Evolutionary conservation across 345 rosid species (phyloP), one percentile per base, ranked within the genome.

Genomic region (Populus euphratica): DNA sequence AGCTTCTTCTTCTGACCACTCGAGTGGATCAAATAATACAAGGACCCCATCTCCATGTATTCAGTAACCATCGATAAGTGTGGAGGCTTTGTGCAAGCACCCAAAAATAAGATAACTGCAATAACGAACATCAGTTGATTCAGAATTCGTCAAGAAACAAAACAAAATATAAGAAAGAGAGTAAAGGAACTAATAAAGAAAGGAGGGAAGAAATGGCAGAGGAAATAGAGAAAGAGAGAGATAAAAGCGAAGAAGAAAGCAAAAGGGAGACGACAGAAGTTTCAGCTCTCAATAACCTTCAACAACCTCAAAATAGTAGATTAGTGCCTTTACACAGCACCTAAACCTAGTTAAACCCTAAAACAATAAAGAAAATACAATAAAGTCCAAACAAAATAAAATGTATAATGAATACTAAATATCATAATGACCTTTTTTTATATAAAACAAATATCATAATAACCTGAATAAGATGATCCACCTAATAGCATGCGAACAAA

Each of bases 1-100:
- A 92, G 89, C 86, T 84, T 90, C 84, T 89, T 96, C 81, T 94
- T 96, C 82, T 92, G 98, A 78, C 97, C 94, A 80, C 97, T 94
- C 76, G 81, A 77, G 83, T 92, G 98, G 79, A 96, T 93, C 86
- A 94, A 84, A 87, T 87, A 81, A 80, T 91, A 92, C 83, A 94
- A 82, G 36, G 99, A 94, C 68, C 98, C 98, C 95, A 89, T 87
- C 85, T 96, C 99, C 98, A 96, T 94, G 85, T 94, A 96, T 83
- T 96, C 98, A 4, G 99, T 96, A 79, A 96, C 86, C 92, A 96
- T 86, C 70, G 99, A 96, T 78, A 96, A 89, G 63, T 83, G 89
- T 13, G 98, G 98, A 76, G 99, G 99, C 79, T 79, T 90, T 76
- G 90, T 91, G 88, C 98, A 96, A 62, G 99, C 99, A 84, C 99